Evolutionary conservation across 1,284 basidiomycete genomes (phyloP).

Genomic region (Tremellales sp.): DNA sequence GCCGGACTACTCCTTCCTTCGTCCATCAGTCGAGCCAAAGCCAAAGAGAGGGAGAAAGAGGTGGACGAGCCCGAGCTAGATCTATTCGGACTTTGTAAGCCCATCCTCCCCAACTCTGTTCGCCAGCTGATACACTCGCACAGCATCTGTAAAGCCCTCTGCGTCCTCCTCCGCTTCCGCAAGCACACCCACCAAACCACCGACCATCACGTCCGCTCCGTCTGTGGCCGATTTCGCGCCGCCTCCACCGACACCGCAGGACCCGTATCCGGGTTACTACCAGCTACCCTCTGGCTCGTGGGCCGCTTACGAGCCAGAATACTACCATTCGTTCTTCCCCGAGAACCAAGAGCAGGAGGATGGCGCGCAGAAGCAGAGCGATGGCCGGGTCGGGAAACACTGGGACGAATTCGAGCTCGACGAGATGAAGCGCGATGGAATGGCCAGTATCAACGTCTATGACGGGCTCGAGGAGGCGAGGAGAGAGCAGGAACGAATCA

Average conservation of each 20-base stretch:
- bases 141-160: conserved; percentile 2
- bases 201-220: conserved; percentile 38
- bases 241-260: conserved; percentile 67
- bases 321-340: conserved; percentile 63
- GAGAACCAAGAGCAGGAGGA: conserved; percentile 6
- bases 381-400: conserved; percentile 37
- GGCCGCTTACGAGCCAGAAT: conserved; percentile 70
- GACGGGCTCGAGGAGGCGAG: conserved; percentile 31
- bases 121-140: neutral
- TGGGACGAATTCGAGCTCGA: conserved; percentile 40
- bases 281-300: conserved; percentile 73
- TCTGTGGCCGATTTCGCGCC: conserved; percentile 59
- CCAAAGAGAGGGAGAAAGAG: conserved; percentile 16
- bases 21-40: conserved; percentile 14
- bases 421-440: conserved; percentile 17
- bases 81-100: conserved; percentile 45
- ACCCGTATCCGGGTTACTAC: conserved; percentile 85
- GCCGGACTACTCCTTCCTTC: conserved; percentile 23
- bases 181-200: conserved; percentile 20
- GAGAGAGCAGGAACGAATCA: conserved; percentile 25
- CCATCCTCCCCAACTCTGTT: neutral
- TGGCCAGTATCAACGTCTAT: conserved; percentile 37
- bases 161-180: conserved; percentile 12
- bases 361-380: conserved; percentile 15
- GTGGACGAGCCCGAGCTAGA: conserved; percentile 27